phyloP scores from a whole-genome alignment of 495 filamentous ascomycete genomes.

The Penicillium herquei region DNA sequence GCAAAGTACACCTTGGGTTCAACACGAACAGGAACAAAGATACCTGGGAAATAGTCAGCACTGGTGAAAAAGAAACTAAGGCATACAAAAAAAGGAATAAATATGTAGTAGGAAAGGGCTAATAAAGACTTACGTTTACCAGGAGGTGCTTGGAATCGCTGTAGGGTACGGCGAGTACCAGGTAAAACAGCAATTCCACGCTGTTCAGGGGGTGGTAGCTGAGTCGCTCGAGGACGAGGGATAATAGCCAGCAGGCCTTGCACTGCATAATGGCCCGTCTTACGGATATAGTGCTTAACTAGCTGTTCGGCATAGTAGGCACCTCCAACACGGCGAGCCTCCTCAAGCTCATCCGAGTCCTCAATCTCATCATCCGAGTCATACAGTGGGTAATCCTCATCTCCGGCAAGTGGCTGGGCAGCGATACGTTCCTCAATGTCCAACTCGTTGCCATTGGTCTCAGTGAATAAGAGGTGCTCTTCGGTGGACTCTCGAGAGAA shows the following conservation, averaged over 20 bases:
- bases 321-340: slow-evolving; percentile 69
- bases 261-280: slow-evolving; percentile 39
- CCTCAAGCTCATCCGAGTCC: slow-evolving; percentile 66
- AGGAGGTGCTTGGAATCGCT: slow-evolving; percentile 80
- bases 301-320: slow-evolving; percentile 64
- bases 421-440: slow-evolving; percentile 76
- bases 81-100: background rate
- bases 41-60: slow-evolving; percentile 46
- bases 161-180: slow-evolving; percentile 53
- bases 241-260: slow-evolving; percentile 49
- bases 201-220: slow-evolving; percentile 51
- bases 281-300: slow-evolving; percentile 43
- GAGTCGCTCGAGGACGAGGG: slow-evolving; percentile 60
- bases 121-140: slow-evolving; percentile 65
- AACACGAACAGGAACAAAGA: slow-evolving; percentile 91
- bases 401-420: slow-evolving; percentile 54
- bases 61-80: background rate
- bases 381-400: slow-evolving; percentile 79
- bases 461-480: slow-evolving; percentile 32
- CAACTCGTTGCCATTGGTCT: slow-evolving; percentile 50
- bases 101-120: background rate
- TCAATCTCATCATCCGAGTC: slow-evolving; percentile 85
- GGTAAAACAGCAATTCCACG: slow-evolving; percentile 45
- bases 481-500: slow-evolving; percentile 18
- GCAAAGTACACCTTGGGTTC: slow-evolving; percentile 98